phyloP scores from a whole-genome alignment of 2,329 filamentous ascomycete genomes.

The Aspergillus sp. region DNA sequence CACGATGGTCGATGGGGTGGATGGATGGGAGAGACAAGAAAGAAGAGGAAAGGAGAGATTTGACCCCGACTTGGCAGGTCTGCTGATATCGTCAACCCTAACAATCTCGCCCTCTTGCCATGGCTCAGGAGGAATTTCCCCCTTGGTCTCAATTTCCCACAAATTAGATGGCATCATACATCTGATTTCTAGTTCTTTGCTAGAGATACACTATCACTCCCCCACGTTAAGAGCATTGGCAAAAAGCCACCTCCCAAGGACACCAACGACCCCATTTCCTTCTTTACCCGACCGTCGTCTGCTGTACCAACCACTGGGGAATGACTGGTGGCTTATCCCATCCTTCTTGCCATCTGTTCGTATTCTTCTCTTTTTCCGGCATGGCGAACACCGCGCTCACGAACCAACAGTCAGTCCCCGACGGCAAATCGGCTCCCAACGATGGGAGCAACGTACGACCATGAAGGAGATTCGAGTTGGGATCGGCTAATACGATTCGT shows the following conservation, averaged over 20 bases:
- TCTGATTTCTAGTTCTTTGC: neutral
- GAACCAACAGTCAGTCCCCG: slow-evolving; percentile 64
- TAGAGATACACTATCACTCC: neutral
- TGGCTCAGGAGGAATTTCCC: neutral
- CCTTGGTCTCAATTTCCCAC: neutral
- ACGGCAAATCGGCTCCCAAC: slow-evolving; percentile 60
- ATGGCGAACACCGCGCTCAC: slow-evolving; percentile 70
- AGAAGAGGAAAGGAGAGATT: neutral
- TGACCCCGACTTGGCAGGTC: neutral
- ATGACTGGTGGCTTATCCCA: slow-evolving; percentile 61
- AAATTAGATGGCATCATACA: neutral
- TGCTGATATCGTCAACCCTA: neutral
- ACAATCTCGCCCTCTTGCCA: neutral
- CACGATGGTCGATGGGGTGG: neutral
- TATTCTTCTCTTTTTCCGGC: slow-evolving; percentile 48
- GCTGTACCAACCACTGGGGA: slow-evolving; percentile 60
- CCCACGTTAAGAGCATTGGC: neutral
- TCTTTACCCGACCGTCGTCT: slow-evolving; percentile 41
- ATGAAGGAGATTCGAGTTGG: slow-evolving; percentile 75
- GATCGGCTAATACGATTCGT: slow-evolving; percentile 71
- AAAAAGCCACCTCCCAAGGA: neutral
- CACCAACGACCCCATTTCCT: neutral
- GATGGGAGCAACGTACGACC: slow-evolving; percentile 71
- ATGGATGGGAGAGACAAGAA: neutral
- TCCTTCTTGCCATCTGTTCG: slow-evolving; percentile 55